Evolutionary conservation across 202 grass and related monocot genomes (phyloP), one percentile per base, ranked within the genome.

Genomic region (Cymbopogon flexuosus): DNA sequence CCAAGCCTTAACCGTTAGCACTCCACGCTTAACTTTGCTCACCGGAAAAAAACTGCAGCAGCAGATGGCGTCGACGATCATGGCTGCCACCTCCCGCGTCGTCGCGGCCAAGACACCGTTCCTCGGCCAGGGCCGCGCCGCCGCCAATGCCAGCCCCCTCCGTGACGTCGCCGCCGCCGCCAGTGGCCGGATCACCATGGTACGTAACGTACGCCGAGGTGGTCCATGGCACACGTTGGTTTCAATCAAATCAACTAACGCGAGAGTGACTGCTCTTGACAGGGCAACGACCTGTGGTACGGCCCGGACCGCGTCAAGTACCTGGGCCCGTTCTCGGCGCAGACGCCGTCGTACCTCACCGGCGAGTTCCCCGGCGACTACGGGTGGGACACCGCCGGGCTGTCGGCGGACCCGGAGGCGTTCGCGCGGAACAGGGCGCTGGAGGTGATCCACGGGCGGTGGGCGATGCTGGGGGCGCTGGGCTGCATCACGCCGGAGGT

Each of bases 291-390:
- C 15, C 70, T 98, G 64, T 98, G 95, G 95, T 98, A 98, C 68
- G 95, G 95, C 0, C 88, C 88, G 4, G 92, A 98, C 88, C 88
- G 95, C 39, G 82, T 91, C 64, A 98, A 98, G 87, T 98, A 95
- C 90, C 84, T 98, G 77, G 95, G 95, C 14, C 95, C 95, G 0
- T 98, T 98, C 92, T 98, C 95, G 3, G 95, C 92, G 3, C 95
- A 93, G 86, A 98, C 96, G 5, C 96, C 96, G 30, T 89, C 92
- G 0, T 98, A 98, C 88, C 92, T 98, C 3, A 93, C 56, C 8
- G 96, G 96, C 33, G 96, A 98, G 85, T 98, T 95, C 86, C 88
- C 95, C 9, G 92, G 96, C 39, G 96, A 98, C 79, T 98, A 98
- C 72, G 95, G 92, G 8, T 95, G 96, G 96, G 96, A 98, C 84